These are phyloP conservation scores for Claviceps citrina DNA, from an alignment of 2,329 filamentous ascomycete genomes.

Conservation along the genomic window DNA sequence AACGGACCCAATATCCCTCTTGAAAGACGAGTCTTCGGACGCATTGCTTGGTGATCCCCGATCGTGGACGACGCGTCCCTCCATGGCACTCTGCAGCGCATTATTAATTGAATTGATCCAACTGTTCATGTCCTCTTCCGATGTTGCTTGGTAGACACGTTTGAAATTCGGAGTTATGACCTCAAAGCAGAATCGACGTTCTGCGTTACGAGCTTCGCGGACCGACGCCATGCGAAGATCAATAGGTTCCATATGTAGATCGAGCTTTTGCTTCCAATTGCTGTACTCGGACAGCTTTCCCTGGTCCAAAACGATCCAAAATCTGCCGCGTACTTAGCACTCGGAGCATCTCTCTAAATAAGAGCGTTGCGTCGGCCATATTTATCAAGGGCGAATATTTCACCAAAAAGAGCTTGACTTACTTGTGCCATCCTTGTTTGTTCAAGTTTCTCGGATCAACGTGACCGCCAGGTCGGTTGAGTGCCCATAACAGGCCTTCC, in stretches of 20 bases:
- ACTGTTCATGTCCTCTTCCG: slow-evolving; percentile 92
- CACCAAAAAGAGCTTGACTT: slow-evolving; percentile 23
- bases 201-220: slow-evolving; percentile 83
- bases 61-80: slow-evolving; percentile 52
- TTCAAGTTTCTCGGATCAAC: slow-evolving; percentile 91
- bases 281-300: slow-evolving; percentile 95
- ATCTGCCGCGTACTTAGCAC: slow-evolving; percentile 36
- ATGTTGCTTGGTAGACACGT: slow-evolving; percentile 91
- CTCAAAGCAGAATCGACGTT: slow-evolving; percentile 93
- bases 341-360: background rate
- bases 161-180: slow-evolving; percentile 95
- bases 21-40: slow-evolving; percentile 40
- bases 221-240: slow-evolving; percentile 95
- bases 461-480: slow-evolving; percentile 84
- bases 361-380: background rate
- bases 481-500: slow-evolving; percentile 85
- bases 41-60: slow-evolving; percentile 26
- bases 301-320: slow-evolving; percentile 96
- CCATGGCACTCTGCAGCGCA: slow-evolving; percentile 86
- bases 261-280: slow-evolving; percentile 96
- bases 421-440: slow-evolving; percentile 98
- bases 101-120: slow-evolving; percentile 98
- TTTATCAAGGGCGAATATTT: background rate
- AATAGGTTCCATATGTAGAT: slow-evolving; percentile 95
- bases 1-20: slow-evolving; percentile 81